Conservation (phyloP, 179 eudicot genomes). For the Corrigiola litoralis region DNA sequence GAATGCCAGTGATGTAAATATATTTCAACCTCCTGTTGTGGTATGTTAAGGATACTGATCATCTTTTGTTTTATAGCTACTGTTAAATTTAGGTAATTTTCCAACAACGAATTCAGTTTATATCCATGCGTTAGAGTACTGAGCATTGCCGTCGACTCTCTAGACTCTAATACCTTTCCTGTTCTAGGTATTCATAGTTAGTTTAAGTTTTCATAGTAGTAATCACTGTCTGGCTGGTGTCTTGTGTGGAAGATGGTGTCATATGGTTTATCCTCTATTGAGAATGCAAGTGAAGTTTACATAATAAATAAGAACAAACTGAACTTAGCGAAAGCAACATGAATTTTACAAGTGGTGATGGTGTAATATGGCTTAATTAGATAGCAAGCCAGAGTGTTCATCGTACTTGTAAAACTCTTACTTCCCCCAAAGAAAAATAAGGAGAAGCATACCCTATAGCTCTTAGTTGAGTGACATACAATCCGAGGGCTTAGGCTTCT, state of each 20-base stretch:
- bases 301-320: no score
- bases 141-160: neutral
- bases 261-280: neutral
- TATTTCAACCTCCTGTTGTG: conserved; percentile 20
- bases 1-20: conserved; percentile 16
- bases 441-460: no score
- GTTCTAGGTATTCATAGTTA: no score
- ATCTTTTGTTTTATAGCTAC: neutral
- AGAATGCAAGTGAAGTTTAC: no score
- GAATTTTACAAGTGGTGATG: no score
- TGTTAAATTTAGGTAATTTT: neutral
- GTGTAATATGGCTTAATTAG: no score
- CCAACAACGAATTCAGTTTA: neutral
- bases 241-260: neutral
- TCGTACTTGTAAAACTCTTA: no score
- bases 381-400: no score
- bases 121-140: neutral
- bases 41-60: conserved; percentile 24
- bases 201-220: neutral
- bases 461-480: no score
- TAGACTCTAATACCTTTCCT: neutral
- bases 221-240: neutral
- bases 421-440: no score
- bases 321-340: no score
- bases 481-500: no score